Base-by-base conservation (phyloP, 768 basidiomycete species). In the Kwoniella heveanensis region DNA sequence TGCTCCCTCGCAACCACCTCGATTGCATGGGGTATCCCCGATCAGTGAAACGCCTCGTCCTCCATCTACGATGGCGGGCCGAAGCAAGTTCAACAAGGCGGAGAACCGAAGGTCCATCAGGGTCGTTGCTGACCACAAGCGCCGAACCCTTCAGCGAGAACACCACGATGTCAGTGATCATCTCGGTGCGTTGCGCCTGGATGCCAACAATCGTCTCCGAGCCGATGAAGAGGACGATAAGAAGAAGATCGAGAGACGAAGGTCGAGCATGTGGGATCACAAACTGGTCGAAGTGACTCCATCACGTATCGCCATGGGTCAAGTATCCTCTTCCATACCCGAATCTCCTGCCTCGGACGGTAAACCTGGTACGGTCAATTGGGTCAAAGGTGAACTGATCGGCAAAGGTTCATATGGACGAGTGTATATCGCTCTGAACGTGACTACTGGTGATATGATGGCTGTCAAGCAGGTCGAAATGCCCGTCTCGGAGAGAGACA, bases 401-500 rank as follows among this genome's bases (percentile, higher is more conserved):
- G 96, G 96, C 30, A 92, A 91, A 76, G 96, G 96, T 25, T 94
- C 93, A 13, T 99, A 94, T 73, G 96, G 96, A 13, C 87, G 90
- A 47, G 96, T 99, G 27, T 99, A 97, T 75, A 86, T 98, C 58
- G 96, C 92, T 19, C 83, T 98, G 62, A 98, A 98, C 77, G 92
- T 91, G 30, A 93, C 91, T 2, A 95, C 93, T 0, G 93, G 93
- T 61, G 94, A 98, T 81, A 95, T 97, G 91, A 93, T 98, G 73
- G 96, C 96, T 19, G 96, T 99, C 68, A 99, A 99, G 81, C 96
- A 98, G 81, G 96, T 99, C 51, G 96, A 98, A 79, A 86, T 94
- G 62, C 95, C 96, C 1, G 86, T 87, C 54, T 94, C 92, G 8
- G 87, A 88, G 19, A 92, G 90, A 73, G 96, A 99, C 81, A 90